These are phyloP conservation scores for Cladophialophora immunda DNA, from an alignment of 2,329 filamentous ascomycete species.

Conservation along the genomic window DNA sequence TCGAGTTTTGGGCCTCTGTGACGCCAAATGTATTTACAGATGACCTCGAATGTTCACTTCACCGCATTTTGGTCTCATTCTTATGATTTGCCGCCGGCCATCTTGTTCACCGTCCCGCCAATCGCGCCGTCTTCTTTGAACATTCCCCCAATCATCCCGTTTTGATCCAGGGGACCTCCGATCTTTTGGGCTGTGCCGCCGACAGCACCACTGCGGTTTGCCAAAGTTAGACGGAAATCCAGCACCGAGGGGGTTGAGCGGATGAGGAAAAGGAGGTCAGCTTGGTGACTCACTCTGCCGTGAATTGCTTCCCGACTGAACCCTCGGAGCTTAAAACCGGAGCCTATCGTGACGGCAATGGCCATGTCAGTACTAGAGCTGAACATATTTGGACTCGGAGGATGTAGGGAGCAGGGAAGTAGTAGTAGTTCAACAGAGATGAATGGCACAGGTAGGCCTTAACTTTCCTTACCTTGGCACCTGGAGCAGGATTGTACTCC, in stretches of 20 bases:
- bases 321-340: conserved; percentile 21
- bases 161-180: conserved; percentile 25
- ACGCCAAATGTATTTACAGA: background rate
- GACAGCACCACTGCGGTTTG: conserved; percentile 15
- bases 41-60: background rate
- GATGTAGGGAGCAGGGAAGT: background rate
- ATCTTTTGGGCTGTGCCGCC: conserved; percentile 27
- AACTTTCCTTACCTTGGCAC: conserved; percentile 6
- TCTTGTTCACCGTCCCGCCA: conserved; percentile 31
- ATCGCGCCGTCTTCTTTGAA: conserved; percentile 26
- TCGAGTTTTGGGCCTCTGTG: too few relatives aligned
- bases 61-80: background rate
- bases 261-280: background rate
- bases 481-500: conserved; percentile 22
- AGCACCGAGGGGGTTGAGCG: background rate
- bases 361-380: background rate
- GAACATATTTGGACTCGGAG: background rate
- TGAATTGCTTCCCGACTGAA: conserved; percentile 31
- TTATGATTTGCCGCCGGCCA: conserved; percentile 24
- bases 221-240: background rate
- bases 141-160: conserved; percentile 21
- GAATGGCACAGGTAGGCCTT: background rate
- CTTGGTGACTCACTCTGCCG: conserved; percentile 14
- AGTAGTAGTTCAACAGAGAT: background rate
- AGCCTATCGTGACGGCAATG: background rate